Evolutionary conservation across 2,329 filamentous ascomycete genomes (phyloP).

Genomic region (Pseudogymnoascus sp.): DNA sequence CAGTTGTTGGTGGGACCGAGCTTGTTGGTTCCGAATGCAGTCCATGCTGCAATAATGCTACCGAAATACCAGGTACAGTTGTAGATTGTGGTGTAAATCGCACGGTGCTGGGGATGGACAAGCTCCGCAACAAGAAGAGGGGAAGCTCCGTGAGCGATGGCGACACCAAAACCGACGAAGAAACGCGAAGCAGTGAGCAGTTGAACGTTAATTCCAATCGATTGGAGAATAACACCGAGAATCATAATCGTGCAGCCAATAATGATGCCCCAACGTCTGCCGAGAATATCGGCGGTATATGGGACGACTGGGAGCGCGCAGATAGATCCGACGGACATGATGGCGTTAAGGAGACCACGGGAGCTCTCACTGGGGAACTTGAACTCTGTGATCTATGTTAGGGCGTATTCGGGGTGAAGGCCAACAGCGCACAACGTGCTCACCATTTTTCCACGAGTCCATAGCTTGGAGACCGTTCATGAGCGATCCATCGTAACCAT

Average conservation of each 20-base stretch:
- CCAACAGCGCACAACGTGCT: slow-evolving; percentile 16
- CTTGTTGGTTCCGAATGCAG: background rate
- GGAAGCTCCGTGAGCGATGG: slow-evolving; percentile 24
- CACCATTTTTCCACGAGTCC: slow-evolving; percentile 27
- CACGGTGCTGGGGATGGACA: slow-evolving; percentile 41
- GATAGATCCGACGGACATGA: slow-evolving; percentile 42
- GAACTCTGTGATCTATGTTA: slow-evolving; percentile 13
- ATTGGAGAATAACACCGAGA: slow-evolving; percentile 36
- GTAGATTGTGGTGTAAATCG: slow-evolving; percentile 39
- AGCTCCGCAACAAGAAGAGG: slow-evolving; percentile 37
- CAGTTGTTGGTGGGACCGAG: slow-evolving; percentile 18
- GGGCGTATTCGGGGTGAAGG: background rate
- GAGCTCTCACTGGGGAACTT: slow-evolving; percentile 25
- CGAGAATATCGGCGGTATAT: slow-evolving; percentile 39
- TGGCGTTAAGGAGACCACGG: slow-evolving; percentile 37
- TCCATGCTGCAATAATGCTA: slow-evolving; percentile 38
- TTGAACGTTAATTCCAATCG: slow-evolving; percentile 30
- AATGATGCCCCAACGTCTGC: slow-evolving; percentile 39
- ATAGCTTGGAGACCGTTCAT: slow-evolving; percentile 33
- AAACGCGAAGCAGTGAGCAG: slow-evolving; percentile 37
- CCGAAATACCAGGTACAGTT: slow-evolving; percentile 39
- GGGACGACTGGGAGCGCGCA: slow-evolving; percentile 39
- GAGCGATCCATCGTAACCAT: slow-evolving; percentile 41
- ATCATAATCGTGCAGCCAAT: slow-evolving; percentile 39
- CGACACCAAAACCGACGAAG: slow-evolving; percentile 30